Conservation (phyloP, 2,329 filamentous ascomycete species). For the Plenodomus tracheiphilus region DNA sequence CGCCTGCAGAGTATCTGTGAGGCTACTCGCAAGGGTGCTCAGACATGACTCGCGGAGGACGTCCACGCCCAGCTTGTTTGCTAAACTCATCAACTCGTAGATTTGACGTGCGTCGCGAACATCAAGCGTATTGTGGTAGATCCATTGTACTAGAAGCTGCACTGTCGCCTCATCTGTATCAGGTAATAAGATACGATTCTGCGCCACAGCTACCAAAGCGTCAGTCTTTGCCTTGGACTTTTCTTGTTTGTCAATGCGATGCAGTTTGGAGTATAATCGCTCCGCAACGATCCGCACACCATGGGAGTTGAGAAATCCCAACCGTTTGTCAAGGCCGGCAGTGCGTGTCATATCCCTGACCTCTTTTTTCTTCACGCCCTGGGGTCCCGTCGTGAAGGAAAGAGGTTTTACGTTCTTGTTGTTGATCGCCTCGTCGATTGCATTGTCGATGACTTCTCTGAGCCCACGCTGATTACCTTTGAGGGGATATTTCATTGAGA, state of each 20-base stretch:
- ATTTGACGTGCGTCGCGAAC: constrained; percentile 12
- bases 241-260: constrained; percentile 12
- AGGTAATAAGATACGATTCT: constrained; percentile 19
- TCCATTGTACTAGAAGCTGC: constrained; percentile 20
- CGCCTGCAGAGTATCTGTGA: constrained; percentile 5
- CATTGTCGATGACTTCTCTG: constrained; percentile 1
- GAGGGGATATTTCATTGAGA: constrained; percentile 4
- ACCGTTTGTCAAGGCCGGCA: not conserved
- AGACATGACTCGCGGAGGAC: constrained; percentile 19
- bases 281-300: constrained; percentile 10
- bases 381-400: not conserved
- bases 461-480: not conserved
- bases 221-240: constrained; percentile 3
- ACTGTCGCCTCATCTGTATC: constrained; percentile 9
- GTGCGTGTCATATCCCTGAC: not conserved
- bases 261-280: constrained; percentile 3
- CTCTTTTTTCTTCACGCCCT: not conserved
- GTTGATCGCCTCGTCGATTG: constrained; percentile 3
- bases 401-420: constrained; percentile 3
- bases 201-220: constrained; percentile 16
- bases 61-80: constrained; percentile 12
- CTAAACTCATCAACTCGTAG: constrained; percentile 18
- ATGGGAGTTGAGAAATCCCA: constrained; percentile 12
- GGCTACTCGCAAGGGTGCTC: constrained; percentile 6
- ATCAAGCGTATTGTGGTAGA: constrained; percentile 9